Evolutionary conservation across 2,329 filamentous ascomycete species (phyloP).

Genomic region (Colletotrichum eremochloae): DNA sequence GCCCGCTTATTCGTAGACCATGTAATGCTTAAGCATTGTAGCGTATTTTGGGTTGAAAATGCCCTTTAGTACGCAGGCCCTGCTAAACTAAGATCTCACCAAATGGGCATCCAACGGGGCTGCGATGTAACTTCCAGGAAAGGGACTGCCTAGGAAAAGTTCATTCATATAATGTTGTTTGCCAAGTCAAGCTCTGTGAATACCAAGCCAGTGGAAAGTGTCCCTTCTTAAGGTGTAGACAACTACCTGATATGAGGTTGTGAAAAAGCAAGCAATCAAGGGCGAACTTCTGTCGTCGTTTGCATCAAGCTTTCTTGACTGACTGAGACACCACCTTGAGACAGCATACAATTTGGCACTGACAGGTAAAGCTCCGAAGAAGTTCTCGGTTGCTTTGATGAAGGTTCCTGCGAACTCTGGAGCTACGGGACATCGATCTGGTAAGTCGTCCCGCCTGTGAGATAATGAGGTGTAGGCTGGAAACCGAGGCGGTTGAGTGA

Average conservation of each 20-base stretch:
- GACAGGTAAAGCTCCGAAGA: conserved; percentile 30
- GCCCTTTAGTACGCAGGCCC: background rate
- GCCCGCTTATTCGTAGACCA: background rate
- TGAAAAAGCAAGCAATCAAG: conserved; percentile 22
- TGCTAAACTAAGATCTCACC: background rate
- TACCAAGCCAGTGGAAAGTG: background rate
- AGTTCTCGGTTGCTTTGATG: conserved; percentile 31
- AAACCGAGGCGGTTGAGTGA: background rate
- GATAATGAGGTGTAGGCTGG: conserved; percentile 45
- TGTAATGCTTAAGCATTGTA: background rate
- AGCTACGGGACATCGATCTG: conserved; percentile 25
- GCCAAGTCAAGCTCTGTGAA: background rate
- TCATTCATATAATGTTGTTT: too few relatives aligned
- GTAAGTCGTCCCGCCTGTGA: conserved; percentile 43
- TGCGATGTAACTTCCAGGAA: too few relatives aligned
- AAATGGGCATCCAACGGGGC: background rate
- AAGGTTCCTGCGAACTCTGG: conserved; percentile 27
- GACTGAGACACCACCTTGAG: conserved; percentile 41
- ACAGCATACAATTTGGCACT: background rate
- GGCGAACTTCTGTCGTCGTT: conserved; percentile 29
- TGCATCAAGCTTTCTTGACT: conserved; percentile 38
- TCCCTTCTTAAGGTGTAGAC: background rate
- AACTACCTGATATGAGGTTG: background rate
- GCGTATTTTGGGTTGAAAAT: background rate
- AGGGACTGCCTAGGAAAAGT: background rate